Evolutionary conservation across 129 eudicot species (phyloP).

Genomic region (Oenanthe sinensis): DNA sequence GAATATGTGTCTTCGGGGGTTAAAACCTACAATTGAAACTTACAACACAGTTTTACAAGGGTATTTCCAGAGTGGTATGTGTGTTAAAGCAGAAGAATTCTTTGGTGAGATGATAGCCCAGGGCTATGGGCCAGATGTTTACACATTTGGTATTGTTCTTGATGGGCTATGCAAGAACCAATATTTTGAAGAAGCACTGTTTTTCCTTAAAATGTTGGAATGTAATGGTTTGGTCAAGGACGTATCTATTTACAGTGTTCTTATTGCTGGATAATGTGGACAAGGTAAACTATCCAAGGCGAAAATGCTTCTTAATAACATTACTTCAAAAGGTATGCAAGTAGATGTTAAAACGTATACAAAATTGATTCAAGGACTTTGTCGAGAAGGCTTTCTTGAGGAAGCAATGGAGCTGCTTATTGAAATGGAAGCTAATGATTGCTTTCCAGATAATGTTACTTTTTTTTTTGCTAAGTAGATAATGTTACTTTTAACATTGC

Average conservation of each 20-base stretch:
- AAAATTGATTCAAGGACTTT: conserved; percentile 31
- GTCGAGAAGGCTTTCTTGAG: conserved; percentile 26
- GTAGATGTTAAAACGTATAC: conserved; percentile 25
- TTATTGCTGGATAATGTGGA: neutral
- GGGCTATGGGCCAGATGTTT: neutral
- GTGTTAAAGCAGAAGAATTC: neutral
- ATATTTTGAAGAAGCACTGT: neutral
- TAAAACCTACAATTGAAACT: conserved; percentile 3
- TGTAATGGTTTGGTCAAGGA: conserved; percentile 14
- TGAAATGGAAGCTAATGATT: conserved; percentile 39
- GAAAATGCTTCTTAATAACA: neutral
- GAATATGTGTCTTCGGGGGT: conserved; percentile 1
- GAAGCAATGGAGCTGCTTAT: conserved; percentile 27
- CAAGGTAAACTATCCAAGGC: neutral
- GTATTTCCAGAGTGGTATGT: neutral
- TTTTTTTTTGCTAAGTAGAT: no score
- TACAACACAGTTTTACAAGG: conserved; percentile 9
- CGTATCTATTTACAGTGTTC: conserved; percentile 21
- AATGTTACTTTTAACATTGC: no score
- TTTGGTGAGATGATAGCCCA: neutral
- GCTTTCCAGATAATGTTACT: conserved; percentile 22
- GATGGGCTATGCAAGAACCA: neutral
- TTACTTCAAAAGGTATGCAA: conserved; percentile 16
- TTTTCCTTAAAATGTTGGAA: conserved; percentile 14
- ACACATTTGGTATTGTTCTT: neutral